These are phyloP conservation scores for Phytomonas francai DNA, from an alignment of 208 protist genomes.

Conservation along the genomic window DNA sequence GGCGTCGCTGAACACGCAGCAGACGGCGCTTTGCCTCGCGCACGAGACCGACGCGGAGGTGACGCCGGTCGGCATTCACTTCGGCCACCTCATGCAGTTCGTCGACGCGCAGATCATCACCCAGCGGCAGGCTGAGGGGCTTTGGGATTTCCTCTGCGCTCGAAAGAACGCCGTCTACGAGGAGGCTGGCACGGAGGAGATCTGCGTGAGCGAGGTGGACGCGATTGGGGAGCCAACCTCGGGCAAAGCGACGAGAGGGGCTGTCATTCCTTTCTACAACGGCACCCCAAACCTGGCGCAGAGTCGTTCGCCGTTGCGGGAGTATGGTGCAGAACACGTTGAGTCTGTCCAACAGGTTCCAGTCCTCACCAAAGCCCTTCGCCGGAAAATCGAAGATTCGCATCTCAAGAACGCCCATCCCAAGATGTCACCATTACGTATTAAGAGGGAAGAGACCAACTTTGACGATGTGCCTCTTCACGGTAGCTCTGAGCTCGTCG, in stretches of 20 bases:
- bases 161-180: conserved; percentile 12
- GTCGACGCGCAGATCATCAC: conserved; percentile 78
- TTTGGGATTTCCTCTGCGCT: conserved; percentile 60
- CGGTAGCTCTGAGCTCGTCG: neutral
- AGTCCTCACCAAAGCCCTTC: neutral
- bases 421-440: neutral
- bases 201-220: conserved; percentile 9
- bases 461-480: neutral
- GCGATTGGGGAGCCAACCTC: neutral
- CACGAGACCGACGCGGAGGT: conserved; percentile 24
- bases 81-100: conserved; percentile 71
- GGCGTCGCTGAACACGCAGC: conserved; percentile 48
- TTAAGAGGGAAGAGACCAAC: neutral
- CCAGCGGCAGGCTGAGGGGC: conserved; percentile 42
- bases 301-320: neutral
- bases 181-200: conserved; percentile 10
- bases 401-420: neutral
- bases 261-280: neutral
- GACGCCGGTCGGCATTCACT: conserved; percentile 53
- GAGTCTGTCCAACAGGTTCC: neutral
- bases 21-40: conserved; percentile 42
- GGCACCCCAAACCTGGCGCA: neutral
- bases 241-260: neutral
- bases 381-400: neutral
- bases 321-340: neutral